Evolutionary conservation across 257 asterid genomes (phyloP), one percentile per base, ranked within the genome.

Genomic region (Nicotiana knightiana): DNA sequence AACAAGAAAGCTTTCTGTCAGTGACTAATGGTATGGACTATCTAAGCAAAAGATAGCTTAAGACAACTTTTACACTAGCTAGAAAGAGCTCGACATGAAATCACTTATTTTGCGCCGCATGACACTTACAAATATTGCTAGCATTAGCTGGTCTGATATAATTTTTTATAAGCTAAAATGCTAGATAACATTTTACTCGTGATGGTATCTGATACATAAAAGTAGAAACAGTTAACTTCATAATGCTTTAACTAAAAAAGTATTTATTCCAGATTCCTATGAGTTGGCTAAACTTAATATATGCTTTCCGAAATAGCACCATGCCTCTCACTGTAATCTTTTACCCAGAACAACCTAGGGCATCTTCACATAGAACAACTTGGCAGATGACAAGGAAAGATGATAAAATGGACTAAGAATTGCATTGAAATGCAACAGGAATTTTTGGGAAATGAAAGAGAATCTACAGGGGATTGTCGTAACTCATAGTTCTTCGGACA

Each of bases 11-110:
- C 48, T 43, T 43, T 1, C 7, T 21, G 24, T 11, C 61, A 71
- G 59, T 39, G 57, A 67, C 11, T 39, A 5, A 68, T 24, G n/a
- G 57, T 68, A 28, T 13, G 79, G 16, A 46, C 13, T 1, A 24
- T 71, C 61, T 71, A 71, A 71, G 61, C 21, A 71, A 46, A 71
- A 46, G 79, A 71, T 46, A 71, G 59, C 59, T 71, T 35, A 71
- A 61, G 37, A 46, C 21, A 71, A 46, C 61, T 21, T 71, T 46
- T 24, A 21, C 30, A 24, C 79, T 21, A 46, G 61, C 79, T 71
- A 46, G 59, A 46, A 3, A 71, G 37, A 46, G 35, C 51, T 3
- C 37, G 5, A 71, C 37, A 54, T 46, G 79, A 71, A 71, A 21
- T n/a, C 39, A 46, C 30, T 43, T 21, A 46, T 46, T 71, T 71